Evolutionary conservation across 2,329 filamentous ascomycete species (phyloP), one percentile per base, ranked within the genome.

Genomic region (Drechslerella stenobrocha): DNA sequence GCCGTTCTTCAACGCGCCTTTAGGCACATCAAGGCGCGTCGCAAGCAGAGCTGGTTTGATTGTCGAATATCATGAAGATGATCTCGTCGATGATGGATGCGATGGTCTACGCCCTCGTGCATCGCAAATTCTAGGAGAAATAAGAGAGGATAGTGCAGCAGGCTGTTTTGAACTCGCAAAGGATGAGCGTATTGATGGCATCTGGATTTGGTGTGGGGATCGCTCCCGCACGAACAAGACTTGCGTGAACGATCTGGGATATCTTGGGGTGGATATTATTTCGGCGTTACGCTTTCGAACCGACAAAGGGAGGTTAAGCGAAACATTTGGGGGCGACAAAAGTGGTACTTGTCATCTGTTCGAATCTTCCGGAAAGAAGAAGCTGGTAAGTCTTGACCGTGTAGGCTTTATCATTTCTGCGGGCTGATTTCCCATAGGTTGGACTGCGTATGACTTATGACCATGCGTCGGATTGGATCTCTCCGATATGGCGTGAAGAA

Each of bases 381-480:
- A 46, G n/a, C 55, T 67, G 1, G 63, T 67, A 56, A 56, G 63
- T 60, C 5, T 34, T 8, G 18, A 20, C 7, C 13, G 0, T 5
- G 4, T 30, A 4, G 24, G 9, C 2, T 30, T 42, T 22, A 6
- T 23, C 24, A 1, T 7, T 8, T 24, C 9, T 13, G 22, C 30
- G 2, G n/a, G 44, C 61, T 66, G 46, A 66, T 8, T 1, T 28
- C 1, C 30, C 18, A 34, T 66, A 67, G 63, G 22, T 42, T 40
- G 63, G 63, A 8, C 30, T 67, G 13, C 48, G 63, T 34, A 67
- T 67, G 63, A 60, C 63, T 3, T 67, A 67, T 11, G 63, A 67
- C 35, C 60, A 67, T 15, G 60, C 60, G 63, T 59, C 63, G 2
- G 63, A 67, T 51, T 67, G 63, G 63, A 60, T 67, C 13, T 67